Conservation (phyloP, 2,329 filamentous ascomycete species). For the Aspergillus sp. region DNA sequence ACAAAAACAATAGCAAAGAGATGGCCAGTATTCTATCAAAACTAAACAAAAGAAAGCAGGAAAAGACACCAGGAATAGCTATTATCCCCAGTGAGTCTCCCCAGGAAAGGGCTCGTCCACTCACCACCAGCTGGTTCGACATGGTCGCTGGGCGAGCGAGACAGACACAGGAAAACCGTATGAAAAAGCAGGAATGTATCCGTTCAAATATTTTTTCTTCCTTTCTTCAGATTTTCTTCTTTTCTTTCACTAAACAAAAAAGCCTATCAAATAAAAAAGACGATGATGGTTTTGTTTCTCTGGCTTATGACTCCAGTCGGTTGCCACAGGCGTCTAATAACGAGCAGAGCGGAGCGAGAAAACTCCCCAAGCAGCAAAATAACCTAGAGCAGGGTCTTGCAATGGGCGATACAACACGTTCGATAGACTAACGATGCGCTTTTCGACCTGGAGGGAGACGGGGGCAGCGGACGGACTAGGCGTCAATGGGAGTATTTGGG, state of each 20-base stretch:
- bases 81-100: not conserved
- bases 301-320: constrained; percentile 11
- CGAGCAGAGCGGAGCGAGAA: not conserved
- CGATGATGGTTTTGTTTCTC: constrained; percentile 1
- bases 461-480: not conserved
- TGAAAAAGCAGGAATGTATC: constrained; percentile 2
- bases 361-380: not conserved
- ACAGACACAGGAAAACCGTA: no score
- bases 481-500: not conserved
- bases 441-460: not conserved
- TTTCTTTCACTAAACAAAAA: constrained; percentile 4
- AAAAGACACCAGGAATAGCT: not conserved
- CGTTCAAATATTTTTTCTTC: constrained; percentile 2
- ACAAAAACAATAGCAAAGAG: not conserved
- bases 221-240: constrained; percentile 2
- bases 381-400: not conserved
- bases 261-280: constrained; percentile 4
- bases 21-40: not conserved
- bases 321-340: constrained; percentile 12
- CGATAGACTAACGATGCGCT: not conserved
- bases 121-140: constrained; percentile 46
- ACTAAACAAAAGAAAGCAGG: constrained; percentile 3
- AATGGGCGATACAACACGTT: not conserved
- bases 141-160: constrained; percentile 22
- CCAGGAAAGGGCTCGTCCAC: constrained; percentile 17